phyloP scores from a whole-genome alignment of 1,139 yeast genomes.

The Taphrina communis region DNA sequence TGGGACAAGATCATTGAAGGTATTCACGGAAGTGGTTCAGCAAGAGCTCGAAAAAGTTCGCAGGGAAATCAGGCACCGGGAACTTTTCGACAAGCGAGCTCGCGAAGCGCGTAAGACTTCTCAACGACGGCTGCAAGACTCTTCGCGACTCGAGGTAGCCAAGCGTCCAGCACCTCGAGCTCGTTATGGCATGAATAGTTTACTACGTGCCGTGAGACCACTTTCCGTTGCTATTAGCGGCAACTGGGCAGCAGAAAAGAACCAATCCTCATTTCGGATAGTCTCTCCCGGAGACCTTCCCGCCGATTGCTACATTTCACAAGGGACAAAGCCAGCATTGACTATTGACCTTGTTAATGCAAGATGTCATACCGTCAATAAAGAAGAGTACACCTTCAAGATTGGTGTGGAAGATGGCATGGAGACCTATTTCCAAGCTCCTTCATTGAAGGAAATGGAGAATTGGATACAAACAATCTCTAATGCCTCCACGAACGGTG shows the following conservation, averaged over 20 bases:
- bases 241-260: constrained; percentile 33
- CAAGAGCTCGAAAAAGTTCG: constrained; percentile 60
- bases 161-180: constrained; percentile 42
- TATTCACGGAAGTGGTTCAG: constrained; percentile 57
- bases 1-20: constrained; percentile 42
- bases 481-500: constrained; percentile 55
- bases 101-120: constrained; percentile 18
- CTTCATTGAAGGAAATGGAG: constrained; percentile 65
- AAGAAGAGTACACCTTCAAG: constrained; percentile 60
- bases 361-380: constrained; percentile 46
- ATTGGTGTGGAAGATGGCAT: constrained; percentile 62
- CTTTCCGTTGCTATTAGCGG: constrained; percentile 53
- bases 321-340: constrained; percentile 35
- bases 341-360: constrained; percentile 38
- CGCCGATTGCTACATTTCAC: constrained; percentile 48
- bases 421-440: constrained; percentile 74
- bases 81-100: constrained; percentile 53
- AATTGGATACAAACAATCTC: constrained; percentile 70
- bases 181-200: constrained; percentile 49
- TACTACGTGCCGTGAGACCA: constrained; percentile 55
- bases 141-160: constrained; percentile 43
- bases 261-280: background rate
- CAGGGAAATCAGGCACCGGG: constrained; percentile 60
- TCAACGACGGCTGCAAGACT: constrained; percentile 42
- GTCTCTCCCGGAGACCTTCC: constrained; percentile 56